These are phyloP conservation scores for Sisymbrium altissimum DNA, from an alignment of 345 rosid genomes.

Conservation along the genomic window DNA sequence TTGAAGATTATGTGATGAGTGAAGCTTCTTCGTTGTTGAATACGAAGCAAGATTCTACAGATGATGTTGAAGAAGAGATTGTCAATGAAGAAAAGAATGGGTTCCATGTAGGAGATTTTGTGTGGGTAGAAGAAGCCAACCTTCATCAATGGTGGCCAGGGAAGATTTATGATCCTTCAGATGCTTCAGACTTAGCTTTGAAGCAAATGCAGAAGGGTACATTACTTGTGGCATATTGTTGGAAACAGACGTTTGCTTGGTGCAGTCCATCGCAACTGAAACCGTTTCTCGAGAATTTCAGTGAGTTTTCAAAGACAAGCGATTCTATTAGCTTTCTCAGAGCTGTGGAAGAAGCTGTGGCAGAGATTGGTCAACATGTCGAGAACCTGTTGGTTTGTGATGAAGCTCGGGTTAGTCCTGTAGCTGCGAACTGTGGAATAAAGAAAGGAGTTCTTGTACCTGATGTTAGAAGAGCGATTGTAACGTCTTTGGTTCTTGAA, in stretches of 20 bases:
- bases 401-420: constrained; percentile 32
- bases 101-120: constrained; percentile 69
- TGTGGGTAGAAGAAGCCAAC: constrained; percentile 67
- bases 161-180: constrained; percentile 56
- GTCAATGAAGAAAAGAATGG: constrained; percentile 29
- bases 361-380: constrained; percentile 59
- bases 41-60: neutral
- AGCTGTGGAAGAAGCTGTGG: constrained; percentile 54
- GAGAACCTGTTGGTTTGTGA: constrained; percentile 53
- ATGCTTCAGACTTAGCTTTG: constrained; percentile 67
- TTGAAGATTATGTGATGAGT: constrained; percentile 54
- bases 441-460: constrained; percentile 65
- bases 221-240: constrained; percentile 71
- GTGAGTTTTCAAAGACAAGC: constrained; percentile 53
- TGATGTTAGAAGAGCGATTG: constrained; percentile 45
- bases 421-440: constrained; percentile 59
- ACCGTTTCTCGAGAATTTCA: constrained; percentile 65
- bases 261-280: constrained; percentile 63
- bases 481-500: constrained; percentile 36
- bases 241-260: constrained; percentile 76
- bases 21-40: constrained; percentile 50
- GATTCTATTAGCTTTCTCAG: constrained; percentile 43
- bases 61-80: constrained; percentile 25
- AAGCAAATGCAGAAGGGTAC: constrained; percentile 48
- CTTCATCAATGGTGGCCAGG: constrained; percentile 96